Evolutionary conservation across 176 grass and related monocot genomes (phyloP).

Genomic region (Secale cereale): DNA sequence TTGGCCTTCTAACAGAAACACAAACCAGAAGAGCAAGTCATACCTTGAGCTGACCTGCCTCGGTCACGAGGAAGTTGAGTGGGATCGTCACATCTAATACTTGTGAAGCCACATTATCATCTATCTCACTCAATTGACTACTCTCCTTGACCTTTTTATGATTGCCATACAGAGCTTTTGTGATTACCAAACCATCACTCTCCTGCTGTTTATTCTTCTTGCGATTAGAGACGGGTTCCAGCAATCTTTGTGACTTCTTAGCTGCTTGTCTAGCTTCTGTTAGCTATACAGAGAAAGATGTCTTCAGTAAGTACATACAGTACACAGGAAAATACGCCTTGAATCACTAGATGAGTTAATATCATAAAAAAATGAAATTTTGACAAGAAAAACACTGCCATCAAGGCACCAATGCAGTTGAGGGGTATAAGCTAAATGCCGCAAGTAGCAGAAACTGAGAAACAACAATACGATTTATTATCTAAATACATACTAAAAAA

Average conservation of each 20-base stretch:
- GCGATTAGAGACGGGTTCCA: constrained; percentile 83
- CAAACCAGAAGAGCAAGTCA: constrained; percentile 9
- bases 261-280: constrained; percentile 76
- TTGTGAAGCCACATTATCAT: constrained; percentile 72
- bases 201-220: constrained; percentile 86
- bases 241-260: constrained; percentile 70
- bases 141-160: constrained; percentile 37
- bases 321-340: constrained; percentile 18
- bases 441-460: background rate
- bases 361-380: background rate
- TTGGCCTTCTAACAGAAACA: background rate
- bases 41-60: constrained; percentile 93
- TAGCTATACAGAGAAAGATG: constrained; percentile 49
- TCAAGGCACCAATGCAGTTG: constrained; percentile 15
- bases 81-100: constrained; percentile 86
- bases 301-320: background rate
- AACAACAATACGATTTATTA: background rate
- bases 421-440: background rate
- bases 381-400: background rate
- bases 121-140: constrained; percentile 45
- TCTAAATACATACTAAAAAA: background rate
- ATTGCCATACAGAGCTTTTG: constrained; percentile 77
- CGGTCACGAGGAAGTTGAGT: constrained; percentile 83
- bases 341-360: background rate
- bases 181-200: constrained; percentile 77